A percentile compares a stretch with the other conserved stretches of the same genome.
These are phyloP conservation scores for Cyclotella sp. DNA, from an alignment of 108 stramenopile genomes.

Conservation along the genomic window DNA sequence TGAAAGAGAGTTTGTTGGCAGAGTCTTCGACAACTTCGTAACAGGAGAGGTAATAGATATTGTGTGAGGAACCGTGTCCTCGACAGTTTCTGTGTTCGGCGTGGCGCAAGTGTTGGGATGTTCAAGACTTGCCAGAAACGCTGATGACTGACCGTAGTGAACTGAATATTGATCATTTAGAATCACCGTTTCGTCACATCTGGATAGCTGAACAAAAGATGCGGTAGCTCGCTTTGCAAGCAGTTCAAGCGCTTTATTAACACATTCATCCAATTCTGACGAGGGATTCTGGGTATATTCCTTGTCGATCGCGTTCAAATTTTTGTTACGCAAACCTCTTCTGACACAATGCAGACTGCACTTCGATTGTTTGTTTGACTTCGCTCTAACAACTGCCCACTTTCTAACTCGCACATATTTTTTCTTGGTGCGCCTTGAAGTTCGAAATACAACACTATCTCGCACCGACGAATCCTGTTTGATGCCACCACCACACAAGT, in stretches of 20 bases:
- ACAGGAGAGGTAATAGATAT: neutral
- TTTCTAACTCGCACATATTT: constrained; percentile 9
- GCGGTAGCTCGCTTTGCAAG: neutral
- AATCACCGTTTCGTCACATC: neutral
- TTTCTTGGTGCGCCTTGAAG: constrained; percentile 10
- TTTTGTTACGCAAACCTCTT: neutral
- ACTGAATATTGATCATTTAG: neutral
- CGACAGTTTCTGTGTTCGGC: neutral
- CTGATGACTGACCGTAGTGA: neutral
- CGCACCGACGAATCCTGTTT: no score
- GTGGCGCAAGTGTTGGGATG: neutral
- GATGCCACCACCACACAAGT: neutral
- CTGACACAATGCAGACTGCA: neutral
- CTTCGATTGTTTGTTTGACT: constrained; percentile 1
- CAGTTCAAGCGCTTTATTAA: constrained; percentile 6
- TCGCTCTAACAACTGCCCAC: constrained; percentile 12
- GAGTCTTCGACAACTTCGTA: neutral
- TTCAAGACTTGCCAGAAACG: no score
- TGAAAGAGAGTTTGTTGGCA: neutral
- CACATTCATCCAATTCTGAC: neutral
- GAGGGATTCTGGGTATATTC: neutral
- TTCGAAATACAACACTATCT: constrained; percentile 3
- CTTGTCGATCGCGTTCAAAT: neutral
- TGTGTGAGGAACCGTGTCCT: neutral
- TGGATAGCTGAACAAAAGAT: neutral